Evolutionary conservation across 371 early-diverging fungal species (phyloP).

Genomic region (Thermomucor indicae-seudaticae): DNA sequence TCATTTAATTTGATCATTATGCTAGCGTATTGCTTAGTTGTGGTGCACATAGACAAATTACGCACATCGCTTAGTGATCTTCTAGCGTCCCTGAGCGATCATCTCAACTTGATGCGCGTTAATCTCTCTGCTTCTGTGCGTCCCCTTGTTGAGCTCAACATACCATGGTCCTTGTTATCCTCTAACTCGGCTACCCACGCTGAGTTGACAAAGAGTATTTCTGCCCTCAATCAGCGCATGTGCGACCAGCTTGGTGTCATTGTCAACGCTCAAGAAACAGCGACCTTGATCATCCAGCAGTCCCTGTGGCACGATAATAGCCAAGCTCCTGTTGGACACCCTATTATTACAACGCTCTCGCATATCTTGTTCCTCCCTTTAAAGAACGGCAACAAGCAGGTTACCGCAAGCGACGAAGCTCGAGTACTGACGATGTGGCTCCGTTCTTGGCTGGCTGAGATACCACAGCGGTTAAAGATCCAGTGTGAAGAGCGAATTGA

Average conservation of each 20-base stretch:
- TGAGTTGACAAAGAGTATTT: slow-evolving; percentile 13
- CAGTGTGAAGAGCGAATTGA: slow-evolving; percentile 12
- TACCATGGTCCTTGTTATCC: slow-evolving; percentile 13
- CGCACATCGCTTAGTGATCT: slow-evolving; percentile 5
- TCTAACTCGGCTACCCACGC: slow-evolving; percentile 1
- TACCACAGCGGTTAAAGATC: not conserved
- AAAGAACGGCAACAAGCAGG: not conserved
- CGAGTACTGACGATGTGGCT: not conserved
- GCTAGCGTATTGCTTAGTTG: not conserved
- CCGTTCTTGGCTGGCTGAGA: slow-evolving; percentile 4
- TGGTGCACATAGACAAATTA: not conserved
- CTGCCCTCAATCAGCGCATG: slow-evolving; percentile 21
- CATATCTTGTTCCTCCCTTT: not conserved
- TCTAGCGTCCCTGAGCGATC: slow-evolving; percentile 15
- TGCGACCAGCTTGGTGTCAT: slow-evolving; percentile 28
- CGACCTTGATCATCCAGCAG: slow-evolving; percentile 23
- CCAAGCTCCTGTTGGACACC: no score
- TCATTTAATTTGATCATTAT: not conserved
- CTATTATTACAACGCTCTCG: no score
- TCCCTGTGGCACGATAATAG: no score
- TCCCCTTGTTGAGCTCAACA: slow-evolving; percentile 16
- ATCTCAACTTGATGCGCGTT: slow-evolving; percentile 27
- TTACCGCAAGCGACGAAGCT: slow-evolving; percentile 1
- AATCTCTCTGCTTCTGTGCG: slow-evolving; percentile 25
- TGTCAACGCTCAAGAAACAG: slow-evolving; percentile 23